Base-by-base conservation (phyloP, 1,284 basidiomycete species). In the Ceratobasidium sp. region DNA sequence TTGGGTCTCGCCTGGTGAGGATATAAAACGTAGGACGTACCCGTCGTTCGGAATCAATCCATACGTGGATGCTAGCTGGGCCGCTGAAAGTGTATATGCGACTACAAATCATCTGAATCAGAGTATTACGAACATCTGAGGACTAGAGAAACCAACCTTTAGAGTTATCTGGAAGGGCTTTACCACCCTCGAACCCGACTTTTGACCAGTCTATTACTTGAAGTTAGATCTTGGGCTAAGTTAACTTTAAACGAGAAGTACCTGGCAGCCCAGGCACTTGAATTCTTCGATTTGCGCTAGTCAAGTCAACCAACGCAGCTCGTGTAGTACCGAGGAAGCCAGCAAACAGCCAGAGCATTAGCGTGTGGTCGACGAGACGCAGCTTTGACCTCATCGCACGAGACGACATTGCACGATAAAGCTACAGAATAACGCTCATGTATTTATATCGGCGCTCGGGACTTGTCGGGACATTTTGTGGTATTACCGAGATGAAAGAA, bases 141-240 rank as follows among this genome's bases (percentile, higher is more conserved):
- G 20, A 67, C 13, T n/a, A 23, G 33, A 28, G 15, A 7, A 44
- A 28, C 55, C 13, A n/a, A 75, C 72, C 72, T 28, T 75, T 71
- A 3, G 71, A 79, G 40, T 79, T 49, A 33, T 79, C 78, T 4
- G 78, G 78, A 7, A 79, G 55, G 7, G 78, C 39, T 4, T 69
- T 69, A 3, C 66, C 71, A 12, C 78, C 78, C 64, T 79, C 78
- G 42, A 75, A 79, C 12, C 78, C 78, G 28, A 55, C 78, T n/a
- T 68, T 61, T 15, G 71, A 75, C 78, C 78, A 79, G 51, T 78
- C 77, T 66, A 44, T n/a, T 20, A 18, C 12, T 42, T 5, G 23
- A 40, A 15, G 46, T 40, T 12, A 63, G 60, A 39, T 42, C 9
- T 42, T 9, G 9, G 3, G 26, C 23, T 49, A 63, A 49, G 9